These are phyloP conservation scores for Fusarium sp. DNA, from an alignment of 2,329 filamentous ascomycete genomes.

Conservation along the genomic window DNA sequence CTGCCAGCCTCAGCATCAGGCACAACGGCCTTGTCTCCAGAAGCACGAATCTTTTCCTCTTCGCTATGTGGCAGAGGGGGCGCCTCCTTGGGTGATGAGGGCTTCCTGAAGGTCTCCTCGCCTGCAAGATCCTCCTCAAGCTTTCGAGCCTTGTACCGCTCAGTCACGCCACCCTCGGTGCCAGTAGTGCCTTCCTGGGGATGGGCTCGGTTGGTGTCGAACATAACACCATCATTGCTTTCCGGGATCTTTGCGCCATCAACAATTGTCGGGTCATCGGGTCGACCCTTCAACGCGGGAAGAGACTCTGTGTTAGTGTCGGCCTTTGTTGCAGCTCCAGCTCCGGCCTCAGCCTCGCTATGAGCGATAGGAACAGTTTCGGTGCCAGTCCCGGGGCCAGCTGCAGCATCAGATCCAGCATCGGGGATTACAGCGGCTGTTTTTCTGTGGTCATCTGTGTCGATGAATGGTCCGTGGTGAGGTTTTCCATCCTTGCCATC, in stretches of 20 bases:
- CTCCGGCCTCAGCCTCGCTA: conserved; percentile 7
- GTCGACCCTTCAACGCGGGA: conserved; percentile 63
- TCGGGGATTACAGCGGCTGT: conserved; percentile 42
- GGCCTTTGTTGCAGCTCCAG: conserved; percentile 19
- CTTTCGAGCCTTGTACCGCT: conserved; percentile 83
- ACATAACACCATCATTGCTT: conserved; percentile 87
- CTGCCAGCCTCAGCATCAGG: conserved; percentile 1
- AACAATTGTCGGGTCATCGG: conserved; percentile 64
- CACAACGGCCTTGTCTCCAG: conserved; percentile 43
- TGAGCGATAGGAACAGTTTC: conserved; percentile 10
- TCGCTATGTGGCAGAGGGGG: conserved; percentile 86
- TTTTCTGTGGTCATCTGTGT: conserved; percentile 58
- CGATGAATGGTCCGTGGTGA: conserved; percentile 85
- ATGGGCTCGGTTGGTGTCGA: conserved; percentile 80
- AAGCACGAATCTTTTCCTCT: conserved; percentile 72
- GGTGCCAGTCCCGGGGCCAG: conserved; percentile 13
- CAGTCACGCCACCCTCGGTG: conserved; percentile 88
- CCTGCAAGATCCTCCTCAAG: conserved; percentile 74
- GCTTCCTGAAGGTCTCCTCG: conserved; percentile 77
- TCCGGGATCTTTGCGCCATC: conserved; percentile 73
- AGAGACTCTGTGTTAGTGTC: conserved; percentile 55
- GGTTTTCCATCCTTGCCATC: conserved; percentile 96
- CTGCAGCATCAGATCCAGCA: conserved; percentile 12
- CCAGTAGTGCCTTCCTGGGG: conserved; percentile 90
- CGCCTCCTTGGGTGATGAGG: conserved; percentile 86